A percentile compares a stretch with the other conserved stretches of the same genome.
phyloP scores from a whole-genome alignment of 345 rosid genomes.

The Rhodomyrtus tomentosa region DNA sequence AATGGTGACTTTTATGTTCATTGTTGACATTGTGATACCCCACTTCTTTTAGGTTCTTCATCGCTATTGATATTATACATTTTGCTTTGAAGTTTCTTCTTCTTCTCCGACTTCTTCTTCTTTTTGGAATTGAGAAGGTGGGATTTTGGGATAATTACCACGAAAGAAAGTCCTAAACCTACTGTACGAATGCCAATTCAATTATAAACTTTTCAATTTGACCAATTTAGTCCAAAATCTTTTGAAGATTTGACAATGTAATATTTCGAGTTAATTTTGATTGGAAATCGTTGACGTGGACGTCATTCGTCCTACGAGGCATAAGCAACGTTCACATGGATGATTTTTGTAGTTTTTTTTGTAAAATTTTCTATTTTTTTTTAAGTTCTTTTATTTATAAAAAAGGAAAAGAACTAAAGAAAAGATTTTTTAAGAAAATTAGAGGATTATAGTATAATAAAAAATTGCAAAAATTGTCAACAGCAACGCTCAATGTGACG shows the following conservation, averaged over 20 bases:
- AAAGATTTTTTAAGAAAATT: background rate
- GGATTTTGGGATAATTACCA: background rate
- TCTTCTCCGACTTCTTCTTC: no score
- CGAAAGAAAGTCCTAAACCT: background rate
- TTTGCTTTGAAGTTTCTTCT: background rate
- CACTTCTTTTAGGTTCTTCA: background rate
- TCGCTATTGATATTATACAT: background rate
- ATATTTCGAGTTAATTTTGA: background rate
- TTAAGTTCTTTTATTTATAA: background rate
- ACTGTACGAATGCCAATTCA: background rate
- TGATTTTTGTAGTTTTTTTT: background rate
- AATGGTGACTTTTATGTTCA: background rate
- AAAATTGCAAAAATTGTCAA: background rate
- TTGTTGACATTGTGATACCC: background rate
- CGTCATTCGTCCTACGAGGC: accelerated
- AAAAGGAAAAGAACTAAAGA: no score
- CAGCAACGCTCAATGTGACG: background rate
- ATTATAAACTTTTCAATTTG: background rate
- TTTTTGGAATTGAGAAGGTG: background rate
- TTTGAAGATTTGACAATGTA: background rate
- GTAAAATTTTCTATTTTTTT: background rate
- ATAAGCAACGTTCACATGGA: accelerated
- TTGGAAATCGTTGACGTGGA: background rate
- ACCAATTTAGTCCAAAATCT: background rate
- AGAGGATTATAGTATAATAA: background rate